Evolutionary conservation across 2,329 filamentous ascomycete genomes (phyloP).

Genomic region (Fusarium verrucosum): DNA sequence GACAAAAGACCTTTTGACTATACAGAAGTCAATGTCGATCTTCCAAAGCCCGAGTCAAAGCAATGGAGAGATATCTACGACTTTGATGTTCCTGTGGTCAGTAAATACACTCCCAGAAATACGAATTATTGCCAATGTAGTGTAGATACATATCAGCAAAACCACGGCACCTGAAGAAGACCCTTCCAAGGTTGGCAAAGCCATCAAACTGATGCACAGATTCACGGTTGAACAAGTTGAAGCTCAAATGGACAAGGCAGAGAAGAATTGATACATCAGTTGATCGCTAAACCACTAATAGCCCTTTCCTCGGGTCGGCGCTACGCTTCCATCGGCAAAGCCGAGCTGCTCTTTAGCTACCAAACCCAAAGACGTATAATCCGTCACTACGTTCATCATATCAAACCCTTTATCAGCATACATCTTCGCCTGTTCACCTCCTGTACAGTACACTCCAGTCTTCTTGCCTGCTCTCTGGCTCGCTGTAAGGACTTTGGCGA

Average conservation of each 20-base stretch:
- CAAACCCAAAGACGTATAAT: constrained; percentile 61
- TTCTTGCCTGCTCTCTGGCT: constrained; percentile 71
- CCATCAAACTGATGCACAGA: constrained; percentile 80
- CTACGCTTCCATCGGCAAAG: constrained; percentile 55
- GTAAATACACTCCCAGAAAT: constrained; percentile 33
- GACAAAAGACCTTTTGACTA: constrained; percentile 73
- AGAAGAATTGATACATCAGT: constrained; percentile 41
- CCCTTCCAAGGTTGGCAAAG: constrained; percentile 64
- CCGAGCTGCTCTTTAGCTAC: constrained; percentile 57
- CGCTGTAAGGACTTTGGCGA: constrained; percentile 66
- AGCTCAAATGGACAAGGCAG: constrained; percentile 72
- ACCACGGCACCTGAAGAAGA: constrained; percentile 59
- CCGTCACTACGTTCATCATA: constrained; percentile 68
- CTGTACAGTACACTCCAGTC: constrained; percentile 67
- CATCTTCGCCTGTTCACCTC: constrained; percentile 63
- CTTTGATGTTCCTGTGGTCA: constrained; percentile 82
- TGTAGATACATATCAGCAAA: constrained; percentile 72
- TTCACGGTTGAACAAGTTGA: constrained; percentile 74
- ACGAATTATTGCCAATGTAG: not conserved
- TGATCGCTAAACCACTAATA: constrained; percentile 47
- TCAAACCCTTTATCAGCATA: constrained; percentile 68
- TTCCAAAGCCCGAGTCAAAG: constrained; percentile 69
- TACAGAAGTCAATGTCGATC: constrained; percentile 76
- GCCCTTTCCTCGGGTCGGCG: constrained; percentile 51
- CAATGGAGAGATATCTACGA: constrained; percentile 79